Evolutionary conservation across 352 stramenopile genomes (phyloP), one percentile per base, ranked within the genome.

Genomic region (Pythium scleroteichum): DNA sequence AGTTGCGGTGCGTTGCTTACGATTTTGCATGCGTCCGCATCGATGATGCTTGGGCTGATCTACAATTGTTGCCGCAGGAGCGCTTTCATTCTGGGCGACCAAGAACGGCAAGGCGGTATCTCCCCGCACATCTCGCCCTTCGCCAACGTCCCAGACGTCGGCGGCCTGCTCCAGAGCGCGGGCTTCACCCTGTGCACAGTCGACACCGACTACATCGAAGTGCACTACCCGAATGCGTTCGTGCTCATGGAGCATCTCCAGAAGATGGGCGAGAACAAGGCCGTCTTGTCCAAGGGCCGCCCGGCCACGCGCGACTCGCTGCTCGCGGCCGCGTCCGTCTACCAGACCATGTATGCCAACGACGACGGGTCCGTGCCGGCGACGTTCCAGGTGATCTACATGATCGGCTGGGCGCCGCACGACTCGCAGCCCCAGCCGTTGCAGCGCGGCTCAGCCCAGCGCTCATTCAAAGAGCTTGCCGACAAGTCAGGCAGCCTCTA

Each of bases 381-480:
- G 12, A 98, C 95, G 0, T 98, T 98, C 59, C 93, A 99, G 73
- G 77, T 95, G 27, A 97, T 99, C 38, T 99, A 98, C 80, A 96
- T 98, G 60, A 99, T 99, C 73, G 97, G 97, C 42, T 99, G 97
- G 97, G 96, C 93, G 40, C 95, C 96, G 12, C 88, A 99, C 75
- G 80, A 88, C 22, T 98, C 89, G 29, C 97, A 99, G 74, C 96
- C 92, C 61, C 81, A 97, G 66, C 96, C 97, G 0, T 73, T 95
- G 66, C 78, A 77, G 49, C 82, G 90, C 8, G 92, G 90, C 19
- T 83, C 83, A 0, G 87, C 87, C 1, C 73, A 91, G 62, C 71
- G 76, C 33, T 95, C 86, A 16, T 71, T 95, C 50, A 90, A 92
- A 59, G 79, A 95, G 50, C 69, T 94, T 6, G 71, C 75, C 0